phyloP scores from a whole-genome alignment of 2,329 filamentous ascomycete genomes.

The Alternaria brassicae region DNA sequence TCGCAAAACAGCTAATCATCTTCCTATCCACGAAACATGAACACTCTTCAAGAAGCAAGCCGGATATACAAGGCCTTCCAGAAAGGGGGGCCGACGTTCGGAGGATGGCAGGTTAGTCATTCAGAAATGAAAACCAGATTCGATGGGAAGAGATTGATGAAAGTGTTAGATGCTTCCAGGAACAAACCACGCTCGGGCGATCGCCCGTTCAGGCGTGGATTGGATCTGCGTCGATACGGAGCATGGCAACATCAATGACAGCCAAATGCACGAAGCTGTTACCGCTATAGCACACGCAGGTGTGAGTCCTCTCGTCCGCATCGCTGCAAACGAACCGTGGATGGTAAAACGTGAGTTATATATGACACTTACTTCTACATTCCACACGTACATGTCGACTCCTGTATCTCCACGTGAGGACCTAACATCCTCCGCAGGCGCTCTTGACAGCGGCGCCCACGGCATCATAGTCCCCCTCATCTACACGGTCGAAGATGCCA shows the following conservation, averaged over 20 bases:
- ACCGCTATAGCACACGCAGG: slow-evolving; percentile 56
- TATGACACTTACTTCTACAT: too few species aligned
- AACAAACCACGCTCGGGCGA: slow-evolving; percentile 57
- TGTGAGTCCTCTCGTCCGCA: slow-evolving; percentile 55
- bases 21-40: slow-evolving; percentile 35
- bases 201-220: slow-evolving; percentile 61
- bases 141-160: neutral
- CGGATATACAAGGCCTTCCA: slow-evolving; percentile 60
- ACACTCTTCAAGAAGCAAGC: slow-evolving; percentile 62
- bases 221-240: slow-evolving; percentile 64
- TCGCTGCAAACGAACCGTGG: slow-evolving; percentile 66
- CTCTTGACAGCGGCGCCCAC: slow-evolving; percentile 66
- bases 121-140: too few species aligned
- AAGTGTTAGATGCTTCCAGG: slow-evolving; percentile 22
- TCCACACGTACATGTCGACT: neutral
- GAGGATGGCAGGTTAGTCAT: slow-evolving; percentile 62
- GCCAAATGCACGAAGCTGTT: slow-evolving; percentile 63
- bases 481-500: slow-evolving; percentile 61
- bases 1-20: neutral
- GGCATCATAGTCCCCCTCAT: slow-evolving; percentile 64
- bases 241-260: slow-evolving; percentile 64
- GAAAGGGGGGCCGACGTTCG: slow-evolving; percentile 59
- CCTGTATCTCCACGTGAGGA: neutral
- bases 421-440: slow-evolving; percentile 45
- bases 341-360: slow-evolving; percentile 66